Percentiles rank a stretch among this genome's conserved stretches.
Evolutionary conservation across 345 rosid species (phyloP).

Genomic region (Lepidium africanum): DNA sequence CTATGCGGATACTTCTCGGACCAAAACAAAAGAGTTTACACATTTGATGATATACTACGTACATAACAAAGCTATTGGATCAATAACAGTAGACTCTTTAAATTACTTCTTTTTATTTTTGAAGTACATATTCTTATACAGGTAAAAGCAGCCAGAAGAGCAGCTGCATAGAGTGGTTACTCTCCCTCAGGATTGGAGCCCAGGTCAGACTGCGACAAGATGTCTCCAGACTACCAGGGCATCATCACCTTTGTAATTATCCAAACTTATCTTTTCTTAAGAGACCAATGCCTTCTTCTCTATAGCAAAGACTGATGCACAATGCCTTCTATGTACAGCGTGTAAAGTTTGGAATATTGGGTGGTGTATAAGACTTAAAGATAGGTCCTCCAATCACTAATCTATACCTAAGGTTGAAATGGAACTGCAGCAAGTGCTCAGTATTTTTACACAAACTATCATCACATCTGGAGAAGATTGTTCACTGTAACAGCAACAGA

Average conservation of each 20-base stretch:
- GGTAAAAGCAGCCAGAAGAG: conserved; percentile 6
- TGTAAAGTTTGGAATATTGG: conserved; percentile 22
- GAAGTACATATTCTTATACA: conserved; percentile 22
- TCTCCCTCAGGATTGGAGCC: background rate
- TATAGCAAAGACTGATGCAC: conserved; percentile 14
- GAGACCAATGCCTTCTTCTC: conserved; percentile 26
- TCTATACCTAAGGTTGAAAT: conserved; percentile 29
- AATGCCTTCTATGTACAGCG: conserved; percentile 37
- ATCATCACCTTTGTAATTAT: conserved; percentile 20
- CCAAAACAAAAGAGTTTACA: background rate
- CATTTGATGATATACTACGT: background rate
- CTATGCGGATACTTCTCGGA: background rate
- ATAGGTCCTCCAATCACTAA: conserved; percentile 13
- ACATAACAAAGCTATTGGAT: conserved; percentile 14
- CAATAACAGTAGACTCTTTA: conserved; percentile 4
- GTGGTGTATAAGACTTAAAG: conserved; percentile 16
- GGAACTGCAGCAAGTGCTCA: conserved; percentile 4
- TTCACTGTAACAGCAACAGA: conserved; percentile 87
- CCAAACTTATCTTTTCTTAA: conserved; percentile 17
- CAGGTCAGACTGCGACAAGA: conserved; percentile 9
- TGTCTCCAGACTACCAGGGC: conserved; percentile 16
- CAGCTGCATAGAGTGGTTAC: conserved; percentile 6
- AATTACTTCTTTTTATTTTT: conserved; percentile 12
- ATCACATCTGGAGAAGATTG: conserved; percentile 94
- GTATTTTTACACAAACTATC: conserved; percentile 6